Conservation (phyloP, 352 stramenopile species). For the Elongisporangium undulatum region DNA sequence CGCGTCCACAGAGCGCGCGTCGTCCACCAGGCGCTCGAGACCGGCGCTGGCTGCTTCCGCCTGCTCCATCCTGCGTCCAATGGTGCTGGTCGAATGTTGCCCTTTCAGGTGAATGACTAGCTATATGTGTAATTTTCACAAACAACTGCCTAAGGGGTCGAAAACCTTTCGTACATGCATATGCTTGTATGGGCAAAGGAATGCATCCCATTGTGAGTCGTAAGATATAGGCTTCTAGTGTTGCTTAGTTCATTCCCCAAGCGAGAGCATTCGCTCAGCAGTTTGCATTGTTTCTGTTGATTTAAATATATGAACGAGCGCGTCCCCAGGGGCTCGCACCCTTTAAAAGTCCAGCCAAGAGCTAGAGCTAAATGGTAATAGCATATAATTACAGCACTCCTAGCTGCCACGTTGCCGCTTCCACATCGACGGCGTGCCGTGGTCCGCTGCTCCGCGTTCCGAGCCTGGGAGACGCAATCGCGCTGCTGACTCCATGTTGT, state of each 20-base stretch:
- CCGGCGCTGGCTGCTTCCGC: background rate
- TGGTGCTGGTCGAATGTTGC: background rate
- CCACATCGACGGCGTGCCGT: constrained; percentile 30
- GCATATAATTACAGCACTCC: background rate
- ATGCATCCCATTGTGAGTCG: too few relatives aligned
- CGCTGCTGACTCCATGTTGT: constrained; percentile 28
- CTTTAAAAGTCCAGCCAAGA: background rate
- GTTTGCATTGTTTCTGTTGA: background rate
- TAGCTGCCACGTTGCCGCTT: constrained; percentile 50
- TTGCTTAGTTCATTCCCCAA: background rate
- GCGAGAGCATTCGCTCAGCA: background rate
- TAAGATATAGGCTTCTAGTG: too few relatives aligned
- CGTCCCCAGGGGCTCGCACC: background rate
- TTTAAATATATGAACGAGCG: background rate
- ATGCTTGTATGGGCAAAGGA: background rate
- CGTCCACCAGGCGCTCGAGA: constrained; percentile 23
- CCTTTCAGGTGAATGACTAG: constrained; percentile 4
- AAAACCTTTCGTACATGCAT: background rate
- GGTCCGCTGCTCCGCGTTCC: constrained; percentile 34
- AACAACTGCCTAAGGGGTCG: background rate
- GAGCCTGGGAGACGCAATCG: constrained; percentile 8
- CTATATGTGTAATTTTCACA: constrained; percentile 6
- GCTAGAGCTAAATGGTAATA: background rate
- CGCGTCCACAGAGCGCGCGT: constrained; percentile 31
- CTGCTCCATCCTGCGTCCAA: background rate